Base-by-base conservation (phyloP, 257 asterid genomes). In the Solanum lycopersicoides region DNA sequence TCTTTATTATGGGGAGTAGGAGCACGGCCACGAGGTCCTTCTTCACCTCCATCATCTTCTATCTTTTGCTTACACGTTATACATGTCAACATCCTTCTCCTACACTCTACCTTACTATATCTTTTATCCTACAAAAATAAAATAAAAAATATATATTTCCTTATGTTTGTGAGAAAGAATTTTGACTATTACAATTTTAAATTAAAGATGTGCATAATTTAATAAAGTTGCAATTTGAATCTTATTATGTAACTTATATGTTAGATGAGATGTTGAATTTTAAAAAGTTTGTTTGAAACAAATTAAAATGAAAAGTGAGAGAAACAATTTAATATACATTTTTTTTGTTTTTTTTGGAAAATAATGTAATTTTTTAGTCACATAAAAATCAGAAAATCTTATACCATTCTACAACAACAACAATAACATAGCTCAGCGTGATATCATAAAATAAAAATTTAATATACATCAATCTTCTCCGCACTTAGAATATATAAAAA, bases 71-170 rank as follows among this genome's bases (percentile, higher is more conserved):
- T 96, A 80, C 99, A 97, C 86, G 99, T 96, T 82, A 97, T 94
- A 92, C 99, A 97, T 91, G 99, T 97, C 99, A 96, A 89, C 99
- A 97, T 97, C 93, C 92, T 91, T 89, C 44, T 50, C 56, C 53
- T 32, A 56, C 76, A 11, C 87, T 79, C 39, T 88, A 23, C 42
- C 75, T 12, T 9, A 56, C 39, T 56, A 18, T 56, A 56, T 56
- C 65, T 18, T 56, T 56, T 56, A n/a, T 56, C 69, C 20, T 6
- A 53, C 34, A 8, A 53, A 53, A 50, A 39, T 28, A 14, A 0
- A 16, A 53, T 18, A n/a, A 20, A 41, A 71, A 69, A 14, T 6
- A 8, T 6, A 7, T 23, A 11, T 25, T 23, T 25, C 7, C 18
- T 23, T 25, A n/a, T 1, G 32, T 65, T 65, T 20, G 14, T 10